Evolutionary conservation across 257 asterid genomes (phyloP).

Genomic region (Mitragyna speciosa): DNA sequence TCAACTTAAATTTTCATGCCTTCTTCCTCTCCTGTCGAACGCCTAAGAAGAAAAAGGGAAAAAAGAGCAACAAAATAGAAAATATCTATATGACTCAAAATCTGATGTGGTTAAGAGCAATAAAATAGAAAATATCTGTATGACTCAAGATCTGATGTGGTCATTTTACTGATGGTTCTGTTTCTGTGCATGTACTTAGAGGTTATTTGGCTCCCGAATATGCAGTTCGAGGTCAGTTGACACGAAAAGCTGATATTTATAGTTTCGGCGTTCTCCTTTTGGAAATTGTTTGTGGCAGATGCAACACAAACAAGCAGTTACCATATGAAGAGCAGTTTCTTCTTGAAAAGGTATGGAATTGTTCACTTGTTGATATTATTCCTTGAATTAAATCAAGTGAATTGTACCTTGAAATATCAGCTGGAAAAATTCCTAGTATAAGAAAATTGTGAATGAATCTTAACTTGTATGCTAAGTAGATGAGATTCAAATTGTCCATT

Average conservation of each 20-base stretch:
- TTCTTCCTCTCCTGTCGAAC: constrained; percentile 4
- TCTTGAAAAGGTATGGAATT: constrained; percentile 67
- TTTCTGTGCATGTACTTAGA: constrained; percentile 36
- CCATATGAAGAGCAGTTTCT: constrained; percentile 59
- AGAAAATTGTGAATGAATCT: neutral
- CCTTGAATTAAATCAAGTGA: constrained; percentile 7
- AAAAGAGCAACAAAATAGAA: constrained; percentile 1
- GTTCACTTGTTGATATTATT: neutral
- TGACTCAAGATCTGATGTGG: neutral
- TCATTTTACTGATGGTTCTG: neutral
- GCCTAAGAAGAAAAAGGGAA: neutral
- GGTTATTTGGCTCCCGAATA: constrained; percentile 99
- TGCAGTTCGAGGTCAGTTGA: constrained; percentile 77
- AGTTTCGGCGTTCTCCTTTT: constrained; percentile 81
- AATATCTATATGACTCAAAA: neutral
- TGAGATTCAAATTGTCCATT: neutral
- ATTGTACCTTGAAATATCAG: neutral
- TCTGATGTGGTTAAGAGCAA: no score
- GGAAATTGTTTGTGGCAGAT: constrained; percentile 83
- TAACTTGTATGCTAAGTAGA: neutral
- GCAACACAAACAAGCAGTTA: constrained; percentile 65
- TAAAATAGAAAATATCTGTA: neutral
- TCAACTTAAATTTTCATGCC: neutral
- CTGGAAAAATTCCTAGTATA: neutral
- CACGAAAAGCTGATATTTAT: constrained; percentile 84